Evolutionary conservation across 805 yeast genomes (phyloP).

Genomic region (Cyberlindnera mycetangii): DNA sequence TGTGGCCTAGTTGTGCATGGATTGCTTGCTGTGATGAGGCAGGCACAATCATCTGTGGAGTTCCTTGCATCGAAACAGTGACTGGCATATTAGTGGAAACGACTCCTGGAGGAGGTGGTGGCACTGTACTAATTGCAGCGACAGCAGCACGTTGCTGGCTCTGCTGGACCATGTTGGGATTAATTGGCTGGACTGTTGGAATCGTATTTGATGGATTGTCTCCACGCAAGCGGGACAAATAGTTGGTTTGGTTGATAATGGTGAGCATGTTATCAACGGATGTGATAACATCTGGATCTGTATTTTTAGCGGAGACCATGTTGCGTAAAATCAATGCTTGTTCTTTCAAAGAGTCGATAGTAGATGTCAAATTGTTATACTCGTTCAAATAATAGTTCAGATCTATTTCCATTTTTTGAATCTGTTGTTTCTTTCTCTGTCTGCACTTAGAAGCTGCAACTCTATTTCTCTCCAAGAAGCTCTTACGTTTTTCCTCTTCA

Average conservation of each 20-base stretch:
- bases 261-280: constrained; percentile 28
- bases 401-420: constrained; percentile 79
- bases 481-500: constrained; percentile 74
- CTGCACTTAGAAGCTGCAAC: constrained; percentile 96
- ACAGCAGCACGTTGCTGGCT: constrained; percentile 12
- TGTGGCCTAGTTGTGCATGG: background rate
- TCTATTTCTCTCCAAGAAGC: constrained; percentile 83
- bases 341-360: constrained; percentile 56
- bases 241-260: constrained; percentile 25
- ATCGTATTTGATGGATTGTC: constrained; percentile 25
- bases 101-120: constrained; percentile 3
- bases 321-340: constrained; percentile 51
- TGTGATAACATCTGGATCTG: constrained; percentile 44
- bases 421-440: constrained; percentile 87
- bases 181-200: constrained; percentile 31
- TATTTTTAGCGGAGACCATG: constrained; percentile 33
- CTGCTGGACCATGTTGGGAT: constrained; percentile 26
- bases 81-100: background rate
- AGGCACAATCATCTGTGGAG: background rate
- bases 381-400: constrained; percentile 66
- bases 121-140: constrained; percentile 2
- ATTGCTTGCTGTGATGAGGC: background rate
- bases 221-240: constrained; percentile 27
- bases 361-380: constrained; percentile 60
- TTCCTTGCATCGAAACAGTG: background rate